Evolutionary conservation across 2,329 filamentous ascomycete species (phyloP), one percentile per base, ranked within the genome.

Genomic region (Pseudovirgaria hyperparasitica): DNA sequence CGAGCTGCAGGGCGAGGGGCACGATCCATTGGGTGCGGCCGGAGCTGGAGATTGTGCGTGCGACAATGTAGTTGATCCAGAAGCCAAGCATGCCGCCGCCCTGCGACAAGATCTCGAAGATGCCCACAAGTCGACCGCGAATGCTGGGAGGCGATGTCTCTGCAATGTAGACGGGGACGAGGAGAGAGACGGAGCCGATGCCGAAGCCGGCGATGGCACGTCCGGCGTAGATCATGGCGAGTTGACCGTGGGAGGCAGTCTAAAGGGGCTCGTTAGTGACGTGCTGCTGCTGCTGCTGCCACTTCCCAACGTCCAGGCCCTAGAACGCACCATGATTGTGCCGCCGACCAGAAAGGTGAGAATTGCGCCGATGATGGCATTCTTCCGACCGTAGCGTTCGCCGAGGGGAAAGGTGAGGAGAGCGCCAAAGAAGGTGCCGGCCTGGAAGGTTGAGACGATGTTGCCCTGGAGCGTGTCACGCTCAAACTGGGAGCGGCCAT

Each of bases 21-120:
- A 79, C 65, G 17, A 72, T 53, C 73, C 74, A 80, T 45, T 76
- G 72, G 2, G 54, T 50, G 34, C 60, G 59, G 10, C 51, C 59
- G 2, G 62, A 43, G 2, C 29, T 66, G 60, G 26, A 56, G 49
- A 56, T 65, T 35, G 49, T 50, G 21, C 45, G 41, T 20, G 55
- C 52, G 8, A 51, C 48, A 1, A 45, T 49, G 27, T 58, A 59
- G 34, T 58, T 58, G 36, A 58, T 53, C 55, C 54, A 58, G 31
- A 58, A 58, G 5, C 54, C 52, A 5, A 54, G 32, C 47, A 57
- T 55, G 14, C 72, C 73, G 17, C 75, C 67, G 2, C 68, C 58
- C 52, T 77, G 74, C 52, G 70, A 76, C 15, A 70, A 68, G 2
- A 78, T 58, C 44, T 79, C 74, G 48, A 76, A 79, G 27, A 78